Percentiles rank a stretch among this genome's conserved stretches.
phyloP scores from a whole-genome alignment of 2,329 filamentous ascomycete species.

The Aspergillus ruber region DNA sequence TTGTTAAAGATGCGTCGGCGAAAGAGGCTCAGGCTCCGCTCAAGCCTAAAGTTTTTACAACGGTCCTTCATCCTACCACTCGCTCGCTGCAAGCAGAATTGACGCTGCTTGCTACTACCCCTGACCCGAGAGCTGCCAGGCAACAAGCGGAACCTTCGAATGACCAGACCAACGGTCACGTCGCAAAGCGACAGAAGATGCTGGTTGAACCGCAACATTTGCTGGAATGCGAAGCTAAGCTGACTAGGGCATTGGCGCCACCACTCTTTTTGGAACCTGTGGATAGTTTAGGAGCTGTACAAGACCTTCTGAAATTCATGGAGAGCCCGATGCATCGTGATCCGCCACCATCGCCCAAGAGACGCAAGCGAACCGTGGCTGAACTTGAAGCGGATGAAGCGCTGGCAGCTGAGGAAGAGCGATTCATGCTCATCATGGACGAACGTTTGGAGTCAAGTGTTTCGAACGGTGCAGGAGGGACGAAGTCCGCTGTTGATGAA shows the following conservation, averaged over 20 bases:
- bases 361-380: slow-evolving; percentile 84
- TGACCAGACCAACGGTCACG: slow-evolving; percentile 48
- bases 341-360: slow-evolving; percentile 74
- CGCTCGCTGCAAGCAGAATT: slow-evolving; percentile 71
- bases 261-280: slow-evolving; percentile 74
- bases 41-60: slow-evolving; percentile 61
- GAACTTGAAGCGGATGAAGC: slow-evolving; percentile 95
- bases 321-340: slow-evolving; percentile 72
- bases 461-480: slow-evolving; percentile 51
- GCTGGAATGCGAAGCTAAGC: slow-evolving; percentile 66
- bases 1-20: slow-evolving; percentile 11
- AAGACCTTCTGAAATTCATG: slow-evolving; percentile 64
- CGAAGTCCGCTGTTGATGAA: slow-evolving; percentile 64
- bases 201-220: slow-evolving; percentile 70
- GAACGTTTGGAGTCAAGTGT: slow-evolving; percentile 64
- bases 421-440: slow-evolving; percentile 88
- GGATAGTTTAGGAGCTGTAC: slow-evolving; percentile 60
- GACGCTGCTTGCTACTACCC: slow-evolving; percentile 66
- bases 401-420: slow-evolving; percentile 77
- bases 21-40: slow-evolving; percentile 41
- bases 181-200: slow-evolving; percentile 67
- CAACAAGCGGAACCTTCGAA: slow-evolving; percentile 47
- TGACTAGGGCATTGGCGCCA: slow-evolving; percentile 66
- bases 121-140: slow-evolving; percentile 48
- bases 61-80: slow-evolving; percentile 78